Evolutionary conservation across 106 monocot species (phyloP), one percentile per base, ranked within the genome.

Genomic region (Narthecium ossifragum): DNA sequence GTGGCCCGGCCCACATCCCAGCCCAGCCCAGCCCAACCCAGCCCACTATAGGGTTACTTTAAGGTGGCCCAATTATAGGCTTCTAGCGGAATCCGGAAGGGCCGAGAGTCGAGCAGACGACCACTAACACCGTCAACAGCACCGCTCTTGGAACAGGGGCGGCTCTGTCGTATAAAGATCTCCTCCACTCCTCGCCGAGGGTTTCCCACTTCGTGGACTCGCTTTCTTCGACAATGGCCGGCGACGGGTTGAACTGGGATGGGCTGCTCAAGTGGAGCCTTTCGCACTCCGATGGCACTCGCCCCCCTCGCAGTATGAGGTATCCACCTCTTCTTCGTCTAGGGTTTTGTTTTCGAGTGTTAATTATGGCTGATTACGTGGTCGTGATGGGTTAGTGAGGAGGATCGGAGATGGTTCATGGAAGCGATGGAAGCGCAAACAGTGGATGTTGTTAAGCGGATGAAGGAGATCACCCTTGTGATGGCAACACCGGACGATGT

Each of bases 251-350:
- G 55, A 77, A 86, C 27, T 89, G 88, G 93, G 72, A 79, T 3
- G 88, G 88, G 28, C 37, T 93, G 74, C 88, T 88, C n/a, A 93
- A 82, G 59, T 89, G 94, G 94, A 90, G 94, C 69, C 70, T 93
- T 60, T 63, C 85, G 26, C 79, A 88, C 29, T 52, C 80, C 34
- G 88, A 89, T 24, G 93, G 85, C 7, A 79, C 93, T 4, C 59
- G 29, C 1, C 60, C 88, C 21, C 37, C 81, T 62, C 76, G 77
- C 13, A 63, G 59, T 46, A 60, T 92, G 65, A 92, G 84, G 92
- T 88, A 66, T 27, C 20, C 0, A 12, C 9, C 11, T 26, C 26
- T 13, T 55, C 5, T 8, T 15, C 8, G 17, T 31, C 50, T 18
- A 24, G 18, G 23, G 1, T 13, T 31, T 25, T 24, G 5, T 54